phyloP scores from a whole-genome alignment of 768 basidiomycete genomes.

The Psilocybe sp. region DNA sequence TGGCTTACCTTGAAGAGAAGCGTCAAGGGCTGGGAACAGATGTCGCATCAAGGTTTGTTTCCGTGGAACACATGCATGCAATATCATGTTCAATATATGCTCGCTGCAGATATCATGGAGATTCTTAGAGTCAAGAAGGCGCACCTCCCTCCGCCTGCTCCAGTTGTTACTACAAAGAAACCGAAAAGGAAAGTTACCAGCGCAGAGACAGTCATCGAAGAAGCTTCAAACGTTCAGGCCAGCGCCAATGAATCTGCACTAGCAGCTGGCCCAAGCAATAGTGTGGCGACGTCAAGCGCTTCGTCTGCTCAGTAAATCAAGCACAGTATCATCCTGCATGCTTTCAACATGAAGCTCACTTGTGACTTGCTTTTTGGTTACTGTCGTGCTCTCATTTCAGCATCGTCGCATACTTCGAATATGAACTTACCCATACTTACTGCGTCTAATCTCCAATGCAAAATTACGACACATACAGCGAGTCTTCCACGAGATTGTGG shows the following conservation, averaged over 20 bases:
- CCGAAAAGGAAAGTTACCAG: conserved; percentile 53
- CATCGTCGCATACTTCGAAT: not conserved
- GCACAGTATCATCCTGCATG: too few relatives aligned
- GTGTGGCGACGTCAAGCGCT: conserved; percentile 21
- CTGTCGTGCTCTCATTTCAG: not conserved
- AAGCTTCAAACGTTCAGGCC: conserved; percentile 28
- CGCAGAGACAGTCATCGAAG: conserved; percentile 41
- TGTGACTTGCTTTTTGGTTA: too few relatives aligned
- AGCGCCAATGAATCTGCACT: conserved; percentile 16
- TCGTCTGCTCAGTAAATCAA: not conserved
- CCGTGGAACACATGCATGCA: not conserved
- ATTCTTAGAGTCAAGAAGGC: conserved; percentile 75
- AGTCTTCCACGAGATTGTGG: not conserved
- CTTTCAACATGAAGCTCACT: too few relatives aligned
- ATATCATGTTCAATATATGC: conserved; percentile 3
- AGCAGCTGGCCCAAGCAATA: conserved; percentile 31
- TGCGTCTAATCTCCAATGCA: too few relatives aligned
- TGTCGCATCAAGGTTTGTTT: conserved; percentile 69
- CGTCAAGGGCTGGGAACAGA: conserved; percentile 75
- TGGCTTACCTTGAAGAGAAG: conserved; percentile 80
- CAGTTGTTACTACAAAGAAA: conserved; percentile 26
- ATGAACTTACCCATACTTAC: too few relatives aligned
- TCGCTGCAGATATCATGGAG: conserved; percentile 69
- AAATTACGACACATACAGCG: not conserved
- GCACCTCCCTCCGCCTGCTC: conserved; percentile 38